A percentile compares a stretch with the other conserved stretches of the same genome.
These are phyloP conservation scores for Vigna nakashimae DNA, from an alignment of 306 rosid genomes.

Conservation along the genomic window DNA sequence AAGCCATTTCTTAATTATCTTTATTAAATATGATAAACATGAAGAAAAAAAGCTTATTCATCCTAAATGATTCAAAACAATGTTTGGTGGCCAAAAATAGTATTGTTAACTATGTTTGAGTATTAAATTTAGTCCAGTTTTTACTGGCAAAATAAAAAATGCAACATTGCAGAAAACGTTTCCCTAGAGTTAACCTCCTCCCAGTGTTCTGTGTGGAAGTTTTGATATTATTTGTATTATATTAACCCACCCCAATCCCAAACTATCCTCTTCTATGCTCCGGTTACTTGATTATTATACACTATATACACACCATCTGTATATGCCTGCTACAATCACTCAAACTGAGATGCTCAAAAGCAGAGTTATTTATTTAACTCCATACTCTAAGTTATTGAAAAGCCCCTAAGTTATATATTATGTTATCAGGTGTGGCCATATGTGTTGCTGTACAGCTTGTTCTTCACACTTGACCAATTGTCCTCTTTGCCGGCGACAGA, in stretches of 20 bases:
- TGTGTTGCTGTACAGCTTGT: constrained; percentile 94
- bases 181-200: neutral
- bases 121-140: constrained; percentile 18
- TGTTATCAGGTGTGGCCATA: constrained; percentile 92
- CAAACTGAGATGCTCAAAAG: constrained; percentile 29
- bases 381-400: neutral
- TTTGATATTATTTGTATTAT: constrained; percentile 18
- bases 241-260: neutral
- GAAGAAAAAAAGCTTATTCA: neutral
- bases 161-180: neutral
- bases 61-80: neutral
- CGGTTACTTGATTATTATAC: neutral
- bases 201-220: neutral
- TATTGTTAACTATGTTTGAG: neutral
- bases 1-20: constrained; percentile 1
- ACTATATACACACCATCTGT: neutral
- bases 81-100: constrained; percentile 10
- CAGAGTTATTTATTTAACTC: constrained; percentile 11
- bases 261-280: neutral
- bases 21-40: neutral
- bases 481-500: constrained; percentile 90
- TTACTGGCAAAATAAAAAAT: neutral
- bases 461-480: constrained; percentile 86
- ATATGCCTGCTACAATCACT: constrained; percentile 14
- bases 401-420: constrained; percentile 35